These are phyloP conservation scores for Penicillium coffeae DNA, from an alignment of 495 filamentous ascomycete species.

Conservation along the genomic window DNA sequence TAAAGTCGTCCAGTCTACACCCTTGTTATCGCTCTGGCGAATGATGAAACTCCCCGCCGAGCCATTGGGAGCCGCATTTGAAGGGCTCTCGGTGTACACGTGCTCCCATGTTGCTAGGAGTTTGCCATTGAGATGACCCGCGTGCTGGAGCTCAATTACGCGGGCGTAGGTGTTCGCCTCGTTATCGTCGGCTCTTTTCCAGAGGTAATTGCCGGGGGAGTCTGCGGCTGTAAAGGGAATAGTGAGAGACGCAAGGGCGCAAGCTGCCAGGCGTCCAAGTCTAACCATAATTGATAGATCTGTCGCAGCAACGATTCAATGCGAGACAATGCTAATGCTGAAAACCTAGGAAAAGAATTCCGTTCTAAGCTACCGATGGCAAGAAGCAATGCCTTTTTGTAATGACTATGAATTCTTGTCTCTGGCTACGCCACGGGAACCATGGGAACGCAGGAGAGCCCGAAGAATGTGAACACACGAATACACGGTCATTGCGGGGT, in stretches of 20 bases:
- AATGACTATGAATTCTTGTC: not conserved
- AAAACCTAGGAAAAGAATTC: too few species aligned
- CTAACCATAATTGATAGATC: not conserved
- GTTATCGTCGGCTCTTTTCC: not conserved
- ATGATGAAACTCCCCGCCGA: not conserved
- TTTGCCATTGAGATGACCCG: not conserved
- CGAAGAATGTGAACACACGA: not conserved
- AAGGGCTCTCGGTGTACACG: not conserved
- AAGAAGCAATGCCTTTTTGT: too few species aligned
- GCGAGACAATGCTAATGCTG: too few species aligned
- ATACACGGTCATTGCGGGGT: not conserved
- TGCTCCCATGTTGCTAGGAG: slow-evolving; percentile 5
- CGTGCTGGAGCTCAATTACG: slow-evolving; percentile 4
- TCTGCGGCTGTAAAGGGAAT: not conserved
- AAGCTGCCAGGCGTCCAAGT: not conserved
- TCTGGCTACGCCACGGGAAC: not conserved
- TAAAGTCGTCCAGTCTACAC: not conserved
- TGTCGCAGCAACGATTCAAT: too few species aligned
- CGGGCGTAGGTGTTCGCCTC: slow-evolving; percentile 3
- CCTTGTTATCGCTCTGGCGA: not conserved
- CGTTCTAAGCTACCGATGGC: too few species aligned
- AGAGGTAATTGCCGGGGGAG: not conserved
- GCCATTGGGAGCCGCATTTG: not conserved
- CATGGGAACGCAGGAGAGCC: not conserved
- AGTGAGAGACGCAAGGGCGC: not conserved